Evolutionary conservation across 208 protist genomes (phyloP).

Genomic region (Leishmania tropica): DNA sequence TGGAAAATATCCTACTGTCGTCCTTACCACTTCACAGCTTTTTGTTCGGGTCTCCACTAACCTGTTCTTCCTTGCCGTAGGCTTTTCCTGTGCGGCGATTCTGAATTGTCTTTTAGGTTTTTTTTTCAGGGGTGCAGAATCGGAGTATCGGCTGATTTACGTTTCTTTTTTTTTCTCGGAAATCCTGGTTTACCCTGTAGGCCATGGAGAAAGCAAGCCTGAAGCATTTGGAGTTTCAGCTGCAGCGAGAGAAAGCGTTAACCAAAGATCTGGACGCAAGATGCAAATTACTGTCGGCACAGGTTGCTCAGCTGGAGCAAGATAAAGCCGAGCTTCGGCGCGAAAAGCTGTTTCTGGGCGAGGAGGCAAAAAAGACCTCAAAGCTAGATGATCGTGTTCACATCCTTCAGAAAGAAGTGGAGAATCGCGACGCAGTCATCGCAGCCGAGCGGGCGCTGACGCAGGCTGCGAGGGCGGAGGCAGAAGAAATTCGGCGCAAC

Average conservation of each 20-base stretch:
- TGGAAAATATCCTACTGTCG: neutral
- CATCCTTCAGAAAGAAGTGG: conserved; percentile 64
- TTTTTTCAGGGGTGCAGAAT: too few relatives aligned
- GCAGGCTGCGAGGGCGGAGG: conserved; percentile 46
- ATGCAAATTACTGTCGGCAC: conserved; percentile 64
- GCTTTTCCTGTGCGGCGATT: neutral
- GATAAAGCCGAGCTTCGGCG: conserved; percentile 84
- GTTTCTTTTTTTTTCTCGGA: too few relatives aligned
- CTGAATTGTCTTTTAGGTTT: neutral
- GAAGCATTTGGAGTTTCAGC: conserved; percentile 83
- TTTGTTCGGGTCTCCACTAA: neutral
- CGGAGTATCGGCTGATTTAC: too few relatives aligned
- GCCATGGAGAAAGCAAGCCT: conserved; percentile 38
- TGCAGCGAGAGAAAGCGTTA: conserved; percentile 71
- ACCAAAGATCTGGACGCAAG: conserved; percentile 70
- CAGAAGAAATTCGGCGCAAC: conserved; percentile 68
- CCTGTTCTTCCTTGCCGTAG: neutral
- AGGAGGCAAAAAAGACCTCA: conserved; percentile 63
- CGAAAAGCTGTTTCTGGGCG: conserved; percentile 58
- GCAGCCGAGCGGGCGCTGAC: conserved; percentile 39
- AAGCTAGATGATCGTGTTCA: conserved; percentile 77
- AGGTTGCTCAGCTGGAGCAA: conserved; percentile 77
- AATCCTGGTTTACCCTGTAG: neutral
- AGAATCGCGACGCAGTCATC: conserved; percentile 58
- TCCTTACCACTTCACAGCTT: neutral